These are phyloP conservation scores for Dryadomyces sulphureus DNA, from an alignment of 2,329 filamentous ascomycete genomes.

Conservation along the genomic window DNA sequence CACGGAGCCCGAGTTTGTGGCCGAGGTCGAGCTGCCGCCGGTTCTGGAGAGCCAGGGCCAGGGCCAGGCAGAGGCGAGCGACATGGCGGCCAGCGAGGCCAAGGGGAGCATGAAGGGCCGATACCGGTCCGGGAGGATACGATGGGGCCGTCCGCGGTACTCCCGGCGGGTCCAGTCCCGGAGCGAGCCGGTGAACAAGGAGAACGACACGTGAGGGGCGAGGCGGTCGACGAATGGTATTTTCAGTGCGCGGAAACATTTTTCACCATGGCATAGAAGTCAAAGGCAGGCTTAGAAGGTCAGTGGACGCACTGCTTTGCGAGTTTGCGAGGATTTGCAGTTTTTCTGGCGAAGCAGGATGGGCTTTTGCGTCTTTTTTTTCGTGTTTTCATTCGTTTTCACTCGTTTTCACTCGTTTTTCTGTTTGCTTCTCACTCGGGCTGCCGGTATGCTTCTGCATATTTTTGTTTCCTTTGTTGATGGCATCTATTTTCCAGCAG, in stretches of 20 bases:
- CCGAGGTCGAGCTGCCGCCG: not conserved
- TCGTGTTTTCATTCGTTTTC: not conserved
- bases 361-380: not conserved
- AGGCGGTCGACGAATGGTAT: too few species aligned
- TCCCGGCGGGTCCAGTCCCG: conserved; percentile 31
- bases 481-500: not conserved
- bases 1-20: conserved; percentile 3
- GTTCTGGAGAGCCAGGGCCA: not conserved
- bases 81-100: not conserved
- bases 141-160: conserved; percentile 17
- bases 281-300: too few species aligned
- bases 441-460: not conserved
- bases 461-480: not conserved
- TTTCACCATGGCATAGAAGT: too few species aligned
- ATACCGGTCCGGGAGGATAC: conserved; percentile 6
- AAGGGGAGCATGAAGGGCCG: conserved; percentile 3
- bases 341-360: too few species aligned
- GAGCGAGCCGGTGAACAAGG: conserved; percentile 21
- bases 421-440: too few species aligned
- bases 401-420: not conserved
- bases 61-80: not conserved
- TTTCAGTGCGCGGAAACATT: too few species aligned
- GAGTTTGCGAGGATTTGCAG: too few species aligned
- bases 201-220: not conserved
- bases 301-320: too few species aligned